Base-by-base conservation (phyloP, 768 basidiomycete genomes). In the Suillus luteus region DNA sequence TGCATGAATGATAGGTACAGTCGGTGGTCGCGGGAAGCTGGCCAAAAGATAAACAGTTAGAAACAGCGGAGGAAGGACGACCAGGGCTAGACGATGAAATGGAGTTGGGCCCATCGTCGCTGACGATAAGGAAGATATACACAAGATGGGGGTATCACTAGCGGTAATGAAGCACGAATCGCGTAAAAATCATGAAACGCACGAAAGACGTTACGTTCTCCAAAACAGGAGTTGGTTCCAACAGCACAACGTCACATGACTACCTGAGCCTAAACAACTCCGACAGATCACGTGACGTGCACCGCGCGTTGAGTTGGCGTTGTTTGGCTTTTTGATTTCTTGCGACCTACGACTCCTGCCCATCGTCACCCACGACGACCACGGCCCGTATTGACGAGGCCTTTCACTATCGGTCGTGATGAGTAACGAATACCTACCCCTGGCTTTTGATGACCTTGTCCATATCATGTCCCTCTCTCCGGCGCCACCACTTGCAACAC, bases 11-110 rank as follows among this genome's bases (percentile, higher is more conserved):
- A 73, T 68, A 3, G 85, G 75, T 0, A 83, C 77, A 33, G 76
- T 76, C 0, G 87, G 88, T 0, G 87, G 83, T 61, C 79, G 77
- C 2, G 91, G 90, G 69, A 92, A 92, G 1, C 83, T 81, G 9
- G 87, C 82, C 66, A 90, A 76, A 69, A 91, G 77, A 72, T 89
- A 91, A 3, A 81, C 76, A 4, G 82, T 77, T 58, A 91, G 77
- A 52, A 90, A 77, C 33, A 90, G 72, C 17, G 88, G 84, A 0
- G 87, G 86, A 6, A 91, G 70, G 15, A 88, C 71, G 15, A 88
- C 71, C 62, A 91, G 33, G 33, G 69, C 46, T n/a, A 76, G 64
- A 48, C 67, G 69, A 5, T 67, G 64, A n/a, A 65, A 60, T 9
- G 67, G 64, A 4, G 44, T 60, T 44, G 65, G 64, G n/a, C 43